Evolutionary conservation across 2,329 filamentous ascomycete species (phyloP).

Genomic region (Aspergillus bombycis): DNA sequence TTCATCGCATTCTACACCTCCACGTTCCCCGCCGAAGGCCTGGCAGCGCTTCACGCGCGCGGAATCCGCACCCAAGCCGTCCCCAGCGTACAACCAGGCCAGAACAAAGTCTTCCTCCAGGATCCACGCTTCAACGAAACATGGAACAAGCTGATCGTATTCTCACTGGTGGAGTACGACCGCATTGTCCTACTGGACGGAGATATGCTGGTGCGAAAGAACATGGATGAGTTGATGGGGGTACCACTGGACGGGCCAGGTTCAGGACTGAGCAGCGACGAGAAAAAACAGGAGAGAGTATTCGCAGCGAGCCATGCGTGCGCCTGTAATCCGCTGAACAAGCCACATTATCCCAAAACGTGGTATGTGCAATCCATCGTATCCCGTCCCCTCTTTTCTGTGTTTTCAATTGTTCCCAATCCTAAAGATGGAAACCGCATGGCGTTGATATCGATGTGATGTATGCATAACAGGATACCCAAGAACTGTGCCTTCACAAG

Average conservation of each 20-base stretch:
- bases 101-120: conserved; percentile 68
- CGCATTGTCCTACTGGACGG: conserved; percentile 83
- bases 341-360: conserved; percentile 22
- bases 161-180: conserved; percentile 74
- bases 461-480: conserved; percentile 43
- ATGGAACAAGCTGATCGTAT: conserved; percentile 85
- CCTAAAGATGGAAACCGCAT: background rate
- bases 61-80: conserved; percentile 71
- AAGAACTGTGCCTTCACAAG: conserved; percentile 65
- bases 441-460: background rate
- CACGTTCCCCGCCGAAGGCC: conserved; percentile 69
- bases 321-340: conserved; percentile 25
- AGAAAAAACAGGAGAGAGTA: conserved; percentile 59
- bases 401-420: background rate
- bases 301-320: conserved; percentile 52
- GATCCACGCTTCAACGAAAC: conserved; percentile 87
- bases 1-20: conserved; percentile 83
- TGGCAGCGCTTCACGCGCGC: conserved; percentile 68
- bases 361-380: conserved; percentile 54
- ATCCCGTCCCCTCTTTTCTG: background rate
- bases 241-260: conserved; percentile 64
- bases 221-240: conserved; percentile 95
- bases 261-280: conserved; percentile 35
- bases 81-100: conserved; percentile 70
- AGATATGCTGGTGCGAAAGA: conserved; percentile 80